phyloP scores from a whole-genome alignment of 257 asterid species.

The Pogostemon cablin region DNA sequence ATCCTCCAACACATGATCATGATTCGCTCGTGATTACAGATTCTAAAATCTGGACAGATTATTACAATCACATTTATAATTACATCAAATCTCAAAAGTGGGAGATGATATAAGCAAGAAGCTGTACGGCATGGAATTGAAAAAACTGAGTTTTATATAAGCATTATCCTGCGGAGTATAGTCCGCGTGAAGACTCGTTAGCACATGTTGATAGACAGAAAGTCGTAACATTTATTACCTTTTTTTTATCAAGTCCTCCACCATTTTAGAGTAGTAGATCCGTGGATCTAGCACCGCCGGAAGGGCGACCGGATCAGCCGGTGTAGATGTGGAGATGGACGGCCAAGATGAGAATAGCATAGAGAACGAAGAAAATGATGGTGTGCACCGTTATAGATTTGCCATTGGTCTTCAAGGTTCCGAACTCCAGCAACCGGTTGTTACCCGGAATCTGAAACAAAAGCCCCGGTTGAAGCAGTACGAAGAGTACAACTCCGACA shows the following conservation, averaged over 20 bases:
- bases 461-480: constrained; percentile 79
- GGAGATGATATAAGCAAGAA: too few relatives aligned
- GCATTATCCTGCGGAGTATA: too few relatives aligned
- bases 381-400: constrained; percentile 83
- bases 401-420: constrained; percentile 85
- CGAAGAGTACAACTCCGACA: constrained; percentile 78
- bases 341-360: constrained; percentile 72
- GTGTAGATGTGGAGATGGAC: constrained; percentile 82
- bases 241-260: background rate
- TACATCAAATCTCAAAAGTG: background rate
- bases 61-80: background rate
- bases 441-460: constrained; percentile 81
- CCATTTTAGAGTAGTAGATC: background rate
- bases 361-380: constrained; percentile 68
- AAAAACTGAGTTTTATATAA: too few relatives aligned
- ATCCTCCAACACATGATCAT: background rate
- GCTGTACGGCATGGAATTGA: too few relatives aligned
- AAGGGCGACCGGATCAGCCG: constrained; percentile 47
- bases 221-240: background rate
- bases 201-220: background rate
- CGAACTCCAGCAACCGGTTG: constrained; percentile 65
- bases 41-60: background rate
- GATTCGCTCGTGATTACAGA: background rate
- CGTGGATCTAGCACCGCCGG: background rate
- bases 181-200: too few relatives aligned